Percentiles rank a stretch among this genome's conserved stretches.
phyloP scores from a whole-genome alignment of 352 stramenopile species.

The Phytophthora fragariae region DNA sequence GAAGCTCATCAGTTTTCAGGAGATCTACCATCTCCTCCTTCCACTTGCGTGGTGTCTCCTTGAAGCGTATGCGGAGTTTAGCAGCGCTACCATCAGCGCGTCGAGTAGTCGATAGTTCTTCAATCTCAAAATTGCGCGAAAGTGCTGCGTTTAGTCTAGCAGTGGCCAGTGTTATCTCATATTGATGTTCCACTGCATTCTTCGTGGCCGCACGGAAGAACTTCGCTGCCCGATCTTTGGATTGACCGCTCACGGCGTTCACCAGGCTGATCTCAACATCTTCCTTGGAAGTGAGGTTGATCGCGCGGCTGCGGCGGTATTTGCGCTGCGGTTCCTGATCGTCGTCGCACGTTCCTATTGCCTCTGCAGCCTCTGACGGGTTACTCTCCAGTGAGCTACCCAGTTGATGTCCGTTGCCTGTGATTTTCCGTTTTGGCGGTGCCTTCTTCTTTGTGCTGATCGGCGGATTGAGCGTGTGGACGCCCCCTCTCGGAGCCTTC shows the following conservation, averaged over 20 bases:
- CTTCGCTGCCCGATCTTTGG: constrained; percentile 66
- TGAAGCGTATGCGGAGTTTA: constrained; percentile 79
- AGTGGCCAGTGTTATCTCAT: constrained; percentile 77
- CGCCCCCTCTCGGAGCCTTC: constrained; percentile 35
- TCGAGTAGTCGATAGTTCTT: constrained; percentile 39
- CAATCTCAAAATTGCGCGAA: constrained; percentile 63
- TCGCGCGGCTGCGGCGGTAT: constrained; percentile 55
- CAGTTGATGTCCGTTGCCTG: constrained; percentile 58
- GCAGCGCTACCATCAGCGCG: constrained; percentile 34
- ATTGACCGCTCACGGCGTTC: constrained; percentile 66
- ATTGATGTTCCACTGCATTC: constrained; percentile 82
- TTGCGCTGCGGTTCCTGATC: constrained; percentile 47
- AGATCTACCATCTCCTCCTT: constrained; percentile 78
- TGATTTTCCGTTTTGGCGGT: constrained; percentile 52
- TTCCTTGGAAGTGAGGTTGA: constrained; percentile 82
- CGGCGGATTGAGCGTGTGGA: constrained; percentile 60
- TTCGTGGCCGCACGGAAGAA: constrained; percentile 85
- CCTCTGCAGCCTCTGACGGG: constrained; percentile 4
- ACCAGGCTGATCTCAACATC: constrained; percentile 73
- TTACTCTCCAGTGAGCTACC: constrained; percentile 56
- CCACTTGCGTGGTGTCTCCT: constrained; percentile 84
- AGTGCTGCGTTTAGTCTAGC: constrained; percentile 79
- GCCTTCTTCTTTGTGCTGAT: constrained; percentile 29
- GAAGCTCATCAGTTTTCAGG: constrained; percentile 71
- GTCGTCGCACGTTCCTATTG: constrained; percentile 4